A percentile compares a stretch with the other conserved stretches of the same genome.
These are phyloP conservation scores for Penicillium chermesinum DNA, from an alignment of 495 filamentous ascomycete genomes.

Conservation along the genomic window DNA sequence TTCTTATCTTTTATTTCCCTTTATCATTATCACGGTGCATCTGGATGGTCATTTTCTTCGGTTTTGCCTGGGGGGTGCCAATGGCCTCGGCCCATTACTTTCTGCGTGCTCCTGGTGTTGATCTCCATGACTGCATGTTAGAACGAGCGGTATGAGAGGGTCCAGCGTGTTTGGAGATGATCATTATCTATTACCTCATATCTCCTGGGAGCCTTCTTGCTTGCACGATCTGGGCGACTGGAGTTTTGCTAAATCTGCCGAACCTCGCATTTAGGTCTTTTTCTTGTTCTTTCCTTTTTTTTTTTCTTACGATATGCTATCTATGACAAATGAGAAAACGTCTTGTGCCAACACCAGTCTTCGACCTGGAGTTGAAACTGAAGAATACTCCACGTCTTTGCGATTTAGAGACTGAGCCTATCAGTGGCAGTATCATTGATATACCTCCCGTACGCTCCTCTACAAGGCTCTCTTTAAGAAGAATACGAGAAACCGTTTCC, in stretches of 20 bases:
- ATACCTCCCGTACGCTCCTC: too few relatives aligned
- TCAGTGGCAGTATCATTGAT: too few relatives aligned
- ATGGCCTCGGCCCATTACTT: neutral
- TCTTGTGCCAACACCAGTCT: neutral
- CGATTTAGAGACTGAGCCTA: too few relatives aligned
- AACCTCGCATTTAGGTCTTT: too few relatives aligned
- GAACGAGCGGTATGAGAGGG: slow-evolving; percentile 15
- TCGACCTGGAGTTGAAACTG: too few relatives aligned
- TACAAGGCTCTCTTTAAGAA: too few relatives aligned
- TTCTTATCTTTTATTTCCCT: neutral
- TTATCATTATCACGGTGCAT: slow-evolving; percentile 13
- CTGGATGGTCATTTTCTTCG: slow-evolving; percentile 11
- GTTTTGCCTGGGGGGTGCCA: neutral
- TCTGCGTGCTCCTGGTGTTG: slow-evolving; percentile 8
- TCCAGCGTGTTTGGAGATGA: neutral
- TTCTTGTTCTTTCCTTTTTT: neutral
- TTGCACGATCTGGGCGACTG: neutral
- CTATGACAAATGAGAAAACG: neutral
- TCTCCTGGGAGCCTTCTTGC: neutral
- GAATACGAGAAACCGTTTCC: too few relatives aligned
- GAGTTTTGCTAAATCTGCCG: neutral
- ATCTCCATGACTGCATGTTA: slow-evolving; percentile 20
- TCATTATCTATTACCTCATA: neutral
- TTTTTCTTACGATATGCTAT: neutral
- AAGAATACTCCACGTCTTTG: too few relatives aligned